A percentile compares a stretch with the other conserved stretches of the same genome.
These are phyloP conservation scores for Ilyonectria mors-panacis DNA, from an alignment of 2,329 filamentous ascomycete species.

Conservation along the genomic window DNA sequence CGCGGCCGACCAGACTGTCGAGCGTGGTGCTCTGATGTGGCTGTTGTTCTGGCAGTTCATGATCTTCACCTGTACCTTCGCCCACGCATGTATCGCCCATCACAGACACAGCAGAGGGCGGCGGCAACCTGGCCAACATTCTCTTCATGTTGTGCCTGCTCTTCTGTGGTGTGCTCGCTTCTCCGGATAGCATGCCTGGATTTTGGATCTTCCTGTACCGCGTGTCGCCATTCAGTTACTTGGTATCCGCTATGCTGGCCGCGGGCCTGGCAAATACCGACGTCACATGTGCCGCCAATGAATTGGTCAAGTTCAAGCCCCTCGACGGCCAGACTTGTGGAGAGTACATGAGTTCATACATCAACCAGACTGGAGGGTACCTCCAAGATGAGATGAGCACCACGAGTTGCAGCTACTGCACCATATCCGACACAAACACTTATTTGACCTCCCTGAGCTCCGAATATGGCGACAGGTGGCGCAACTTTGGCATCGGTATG, in stretches of 20 bases:
- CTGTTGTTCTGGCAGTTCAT: constrained; percentile 77
- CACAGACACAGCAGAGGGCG: constrained; percentile 75
- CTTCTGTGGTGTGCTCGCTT: constrained; percentile 76
- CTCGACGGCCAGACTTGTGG: constrained; percentile 66
- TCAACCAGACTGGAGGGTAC: constrained; percentile 62
- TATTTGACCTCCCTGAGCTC: constrained; percentile 59
- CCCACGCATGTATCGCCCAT: constrained; percentile 76
- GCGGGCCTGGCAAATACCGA: constrained; percentile 47
- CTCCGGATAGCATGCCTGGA: constrained; percentile 69
- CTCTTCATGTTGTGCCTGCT: constrained; percentile 75
- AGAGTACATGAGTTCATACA: constrained; percentile 67
- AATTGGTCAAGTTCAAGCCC: constrained; percentile 76
- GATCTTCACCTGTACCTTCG: constrained; percentile 78
- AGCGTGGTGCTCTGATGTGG: constrained; percentile 77
- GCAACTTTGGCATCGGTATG: constrained; percentile 71
- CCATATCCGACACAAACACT: constrained; percentile 56
- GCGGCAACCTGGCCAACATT: constrained; percentile 77
- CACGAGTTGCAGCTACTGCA: constrained; percentile 62
- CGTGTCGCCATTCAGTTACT: constrained; percentile 69
- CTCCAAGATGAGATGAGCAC: constrained; percentile 68
- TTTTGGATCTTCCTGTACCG: constrained; percentile 85
- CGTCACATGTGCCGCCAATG: constrained; percentile 71
- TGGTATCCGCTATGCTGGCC: constrained; percentile 46
- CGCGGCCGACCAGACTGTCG: constrained; percentile 46
- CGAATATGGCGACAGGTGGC: constrained; percentile 67